Conservation (phyloP, 2,329 filamentous ascomycete genomes). For the Colletotrichum sp. region DNA sequence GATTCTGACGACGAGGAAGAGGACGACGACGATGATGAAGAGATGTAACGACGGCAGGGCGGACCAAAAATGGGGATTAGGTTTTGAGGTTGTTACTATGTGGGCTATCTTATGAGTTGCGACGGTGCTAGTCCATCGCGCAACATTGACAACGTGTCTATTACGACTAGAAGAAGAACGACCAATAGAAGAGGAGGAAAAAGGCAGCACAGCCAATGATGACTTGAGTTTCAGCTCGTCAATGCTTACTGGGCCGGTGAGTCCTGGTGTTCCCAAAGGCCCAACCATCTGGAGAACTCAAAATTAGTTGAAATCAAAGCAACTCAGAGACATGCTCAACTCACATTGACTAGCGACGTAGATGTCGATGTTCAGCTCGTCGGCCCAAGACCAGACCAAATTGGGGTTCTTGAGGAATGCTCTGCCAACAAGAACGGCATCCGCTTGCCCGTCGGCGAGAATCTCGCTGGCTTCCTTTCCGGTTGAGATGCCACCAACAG, state of each 20-base stretch:
- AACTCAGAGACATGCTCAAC: not conserved
- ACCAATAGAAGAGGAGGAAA: not conserved
- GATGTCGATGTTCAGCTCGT: conserved; percentile 52
- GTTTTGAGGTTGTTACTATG: not conserved
- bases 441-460: conserved; percentile 46
- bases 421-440: conserved; percentile 52
- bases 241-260: conserved; percentile 19
- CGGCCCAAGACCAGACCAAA: conserved; percentile 57
- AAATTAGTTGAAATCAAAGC: not conserved
- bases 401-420: conserved; percentile 61
- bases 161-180: not conserved
- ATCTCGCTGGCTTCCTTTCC: conserved; percentile 51
- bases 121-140: not conserved
- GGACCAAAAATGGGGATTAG: not conserved
- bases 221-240: not conserved
- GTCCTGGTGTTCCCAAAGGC: conserved; percentile 19
- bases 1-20: not conserved
- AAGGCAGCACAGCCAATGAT: not conserved
- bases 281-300: conserved; percentile 14
- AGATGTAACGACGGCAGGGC: not conserved
- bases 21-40: not conserved
- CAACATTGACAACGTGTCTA: not conserved
- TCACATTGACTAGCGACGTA: conserved; percentile 43
- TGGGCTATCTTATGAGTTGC: not conserved
- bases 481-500: conserved; percentile 50